Base-by-base conservation (phyloP, 805 yeast genomes). In the Ogataea neopini region DNA sequence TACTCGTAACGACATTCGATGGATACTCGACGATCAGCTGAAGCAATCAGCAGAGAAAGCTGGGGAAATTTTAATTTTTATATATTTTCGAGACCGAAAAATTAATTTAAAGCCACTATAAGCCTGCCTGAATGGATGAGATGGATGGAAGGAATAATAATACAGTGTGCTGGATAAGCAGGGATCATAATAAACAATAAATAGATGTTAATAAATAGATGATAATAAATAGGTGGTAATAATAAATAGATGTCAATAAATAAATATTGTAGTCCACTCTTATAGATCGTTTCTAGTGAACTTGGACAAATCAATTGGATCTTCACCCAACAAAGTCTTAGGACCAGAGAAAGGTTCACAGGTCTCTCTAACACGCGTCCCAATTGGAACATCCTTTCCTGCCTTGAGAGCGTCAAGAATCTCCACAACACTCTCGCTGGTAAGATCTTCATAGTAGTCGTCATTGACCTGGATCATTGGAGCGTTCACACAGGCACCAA, bases 401-500 rank as follows among this genome's bases (percentile, higher is more conserved):
- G 68, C 74, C 64, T 80, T 81, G 53, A 87, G 73, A 46, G 76
- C 81, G 53, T 81, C 76, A 63, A 88, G 76, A 39, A 88, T 66
- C 51, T 76, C 74, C 29, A 78, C 76, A 22, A 86, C 79, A 39
- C 78, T 76, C 53, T 84, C 85, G 19, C 82, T 75, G 29, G 91
- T 84, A 68, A 88, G 76, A 67, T 88, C 96, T 71, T 88, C 96
- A 62, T 76, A 84, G 70, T 73, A 88, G 64, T 85, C 90, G 69
- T 88, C 96, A 67, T 86, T 87, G 44, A 88, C 71, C 51, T 88
- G 95, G 46, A 88, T 73, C 88, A 88, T 88, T 45, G 96, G 96
- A 6, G 87, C 96, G 67, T 88, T 88, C 43, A 88, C 90, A 75
- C 96, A 88, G 3, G 96, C 96, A 49, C 96, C 96, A 43, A 87